Evolutionary conservation across 1,284 basidiomycete genomes (phyloP).

Genomic region (Austroboletus novae-zelandiae): DNA sequence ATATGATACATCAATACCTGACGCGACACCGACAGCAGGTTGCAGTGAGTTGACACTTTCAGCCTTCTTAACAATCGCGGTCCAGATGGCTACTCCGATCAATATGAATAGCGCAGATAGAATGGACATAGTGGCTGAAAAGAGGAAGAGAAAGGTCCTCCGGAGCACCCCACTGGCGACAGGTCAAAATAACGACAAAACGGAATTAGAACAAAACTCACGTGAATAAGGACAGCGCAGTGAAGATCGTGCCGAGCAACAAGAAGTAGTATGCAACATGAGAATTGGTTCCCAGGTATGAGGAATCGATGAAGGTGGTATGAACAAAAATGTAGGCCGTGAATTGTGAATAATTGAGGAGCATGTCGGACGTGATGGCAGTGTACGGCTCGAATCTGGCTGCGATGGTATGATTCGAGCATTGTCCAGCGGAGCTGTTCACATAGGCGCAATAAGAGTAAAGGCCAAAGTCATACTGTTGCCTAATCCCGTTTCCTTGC

Average conservation of each 20-base stretch:
- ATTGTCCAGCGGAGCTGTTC: constrained; percentile 56
- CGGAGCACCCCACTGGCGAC: constrained; percentile 60
- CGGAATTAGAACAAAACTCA: constrained; percentile 29
- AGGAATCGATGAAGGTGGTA: constrained; percentile 58
- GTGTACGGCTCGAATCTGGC: constrained; percentile 60
- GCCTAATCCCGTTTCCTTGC: constrained; percentile 56
- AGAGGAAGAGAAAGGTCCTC: constrained; percentile 62
- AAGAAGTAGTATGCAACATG: constrained; percentile 73
- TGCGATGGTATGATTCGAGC: constrained; percentile 60
- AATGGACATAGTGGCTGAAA: constrained; percentile 62
- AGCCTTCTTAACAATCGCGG: constrained; percentile 64
- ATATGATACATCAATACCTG: constrained; percentile 61
- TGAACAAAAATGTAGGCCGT: constrained; percentile 53
- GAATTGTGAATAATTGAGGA: constrained; percentile 53
- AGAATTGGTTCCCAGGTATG: constrained; percentile 60
- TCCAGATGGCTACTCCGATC: constrained; percentile 73
- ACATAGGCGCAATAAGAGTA: constrained; percentile 76
- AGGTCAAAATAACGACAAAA: constrained; percentile 7
- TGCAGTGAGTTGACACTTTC: constrained; percentile 55
- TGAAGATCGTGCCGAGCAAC: constrained; percentile 66
- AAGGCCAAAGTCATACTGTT: constrained; percentile 71
- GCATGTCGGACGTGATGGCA: constrained; percentile 64
- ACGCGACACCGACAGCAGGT: constrained; percentile 41
- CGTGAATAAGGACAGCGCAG: constrained; percentile 62
- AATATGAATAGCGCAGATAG: constrained; percentile 61